These are phyloP conservation scores for Nakazawaea wickerhamii DNA, from an alignment of 805 yeast genomes.

Conservation along the genomic window DNA sequence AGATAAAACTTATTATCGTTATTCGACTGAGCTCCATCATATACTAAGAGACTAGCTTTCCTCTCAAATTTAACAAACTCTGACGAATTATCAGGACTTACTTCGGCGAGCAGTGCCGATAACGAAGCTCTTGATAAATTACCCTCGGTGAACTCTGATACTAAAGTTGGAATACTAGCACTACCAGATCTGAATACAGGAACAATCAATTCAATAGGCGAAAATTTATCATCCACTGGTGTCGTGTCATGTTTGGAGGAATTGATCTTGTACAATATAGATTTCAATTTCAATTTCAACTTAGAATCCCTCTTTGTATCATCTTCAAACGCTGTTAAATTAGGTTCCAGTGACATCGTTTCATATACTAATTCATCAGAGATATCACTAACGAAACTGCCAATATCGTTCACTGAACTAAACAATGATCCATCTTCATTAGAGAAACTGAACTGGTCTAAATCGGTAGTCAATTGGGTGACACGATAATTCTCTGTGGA, in stretches of 20 bases:
- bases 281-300: not conserved
- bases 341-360: too few relatives aligned
- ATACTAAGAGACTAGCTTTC: slow-evolving; percentile 5
- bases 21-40: not conserved
- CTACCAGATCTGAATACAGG: not conserved
- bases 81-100: not conserved
- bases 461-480: not conserved
- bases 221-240: not conserved
- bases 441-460: not conserved
- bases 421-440: too few relatives aligned
- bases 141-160: slow-evolving; percentile 1
- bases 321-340: too few relatives aligned
- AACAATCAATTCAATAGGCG: slow-evolving; percentile 1
- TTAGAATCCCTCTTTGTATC: too few relatives aligned
- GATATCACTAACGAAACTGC: too few relatives aligned
- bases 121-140: not conserved
- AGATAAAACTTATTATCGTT: not conserved
- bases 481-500: not conserved
- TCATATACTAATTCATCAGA: too few relatives aligned
- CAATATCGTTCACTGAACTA: too few relatives aligned
- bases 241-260: not conserved
- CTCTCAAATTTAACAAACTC: not conserved
- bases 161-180: not conserved
- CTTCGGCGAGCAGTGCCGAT: not conserved
- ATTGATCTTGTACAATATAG: not conserved